phyloP scores from a whole-genome alignment of 306 rosid genomes.

The Cicer judaicum region DNA sequence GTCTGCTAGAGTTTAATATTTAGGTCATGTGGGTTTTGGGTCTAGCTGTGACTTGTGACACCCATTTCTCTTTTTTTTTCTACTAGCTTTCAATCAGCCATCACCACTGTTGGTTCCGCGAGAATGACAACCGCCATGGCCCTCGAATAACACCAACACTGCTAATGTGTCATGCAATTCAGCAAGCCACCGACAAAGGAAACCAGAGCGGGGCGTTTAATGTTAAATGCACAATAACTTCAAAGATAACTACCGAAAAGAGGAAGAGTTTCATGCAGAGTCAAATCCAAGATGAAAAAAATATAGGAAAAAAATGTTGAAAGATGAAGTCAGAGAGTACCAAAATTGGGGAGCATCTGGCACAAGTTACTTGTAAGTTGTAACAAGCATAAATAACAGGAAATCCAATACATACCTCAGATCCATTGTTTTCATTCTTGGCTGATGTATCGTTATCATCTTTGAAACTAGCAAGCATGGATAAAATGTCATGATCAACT shows the following conservation, averaged over 20 bases:
- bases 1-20: not conserved
- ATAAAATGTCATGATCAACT: slow-evolving; percentile 42
- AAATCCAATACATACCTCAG: slow-evolving; percentile 54
- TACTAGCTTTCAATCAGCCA: not conserved
- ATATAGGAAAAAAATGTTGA: not conserved
- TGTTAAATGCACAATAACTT: not conserved
- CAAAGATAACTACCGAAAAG: slow-evolving; percentile 33
- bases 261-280: not conserved
- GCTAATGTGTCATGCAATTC: not conserved
- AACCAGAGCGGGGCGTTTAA: slow-evolving; percentile 3
- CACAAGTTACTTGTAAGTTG: not conserved
- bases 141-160: not conserved
- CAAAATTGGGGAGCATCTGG: slow-evolving; percentile 1
- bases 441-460: slow-evolving; percentile 35
- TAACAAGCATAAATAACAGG: not conserved
- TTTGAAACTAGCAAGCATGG: slow-evolving; percentile 27
- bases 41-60: not conserved
- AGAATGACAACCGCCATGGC: slow-evolving; percentile 3
- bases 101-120: not conserved
- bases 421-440: slow-evolving; percentile 26
- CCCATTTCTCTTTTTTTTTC: not conserved
- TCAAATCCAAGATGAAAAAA: not conserved
- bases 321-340: not conserved
- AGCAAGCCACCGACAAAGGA: slow-evolving; percentile 12
- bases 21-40: slow-evolving; percentile 13